Base-by-base conservation (phyloP, 2,329 filamentous ascomycete species). In the Colletotrichum noveboracense region DNA sequence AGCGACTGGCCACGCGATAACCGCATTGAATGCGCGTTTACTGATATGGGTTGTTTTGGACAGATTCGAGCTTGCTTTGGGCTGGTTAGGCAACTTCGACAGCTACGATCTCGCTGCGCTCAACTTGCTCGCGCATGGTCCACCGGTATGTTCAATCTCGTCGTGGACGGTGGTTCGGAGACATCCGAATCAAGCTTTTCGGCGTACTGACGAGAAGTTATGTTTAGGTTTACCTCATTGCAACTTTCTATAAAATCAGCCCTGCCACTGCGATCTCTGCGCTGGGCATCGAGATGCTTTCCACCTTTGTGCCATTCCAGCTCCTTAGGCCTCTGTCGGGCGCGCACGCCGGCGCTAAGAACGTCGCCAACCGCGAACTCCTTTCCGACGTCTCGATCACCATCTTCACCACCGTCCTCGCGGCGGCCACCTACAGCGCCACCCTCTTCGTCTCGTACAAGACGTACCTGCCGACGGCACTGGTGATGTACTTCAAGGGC, bases 71-170 rank as follows among this genome's bases (percentile, higher is more conserved):
- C 88, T 98, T 69, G 91, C 88, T 28, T 81, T 96, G 62, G 93
- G 91, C 62, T 98, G 95, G 95, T 91, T 90, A 79, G 88, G 92
- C 58, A 89, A 92, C 77, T 94, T 94, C 82, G 95, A 97, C 83
- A 92, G 94, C 85, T 89, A 92, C 82, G 93, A 95, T 83, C 87
- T 94, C 66, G 90, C 90, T 13, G 89, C 91, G 62, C 86, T 95
- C 81, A 91, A 91, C 74, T 83, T 95, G 76, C 87, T 98, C 56
- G 93, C 93, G 71, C 93, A 95, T 84, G 91, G 94, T 24, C 96
- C 96, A 58, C 91, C 92, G 80, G 91, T 93, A 83, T 85, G 90
- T 85, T 30, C 6, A 16, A 30, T 14, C 48, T 70, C 48, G 43
- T 52, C 2, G n/a, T 52, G 43, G 43, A 52, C 43, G 10, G n/a